Evolutionary conservation across 306 rosid species (phyloP), one percentile per base, ranked within the genome.

Genomic region (Vigna hirtella): DNA sequence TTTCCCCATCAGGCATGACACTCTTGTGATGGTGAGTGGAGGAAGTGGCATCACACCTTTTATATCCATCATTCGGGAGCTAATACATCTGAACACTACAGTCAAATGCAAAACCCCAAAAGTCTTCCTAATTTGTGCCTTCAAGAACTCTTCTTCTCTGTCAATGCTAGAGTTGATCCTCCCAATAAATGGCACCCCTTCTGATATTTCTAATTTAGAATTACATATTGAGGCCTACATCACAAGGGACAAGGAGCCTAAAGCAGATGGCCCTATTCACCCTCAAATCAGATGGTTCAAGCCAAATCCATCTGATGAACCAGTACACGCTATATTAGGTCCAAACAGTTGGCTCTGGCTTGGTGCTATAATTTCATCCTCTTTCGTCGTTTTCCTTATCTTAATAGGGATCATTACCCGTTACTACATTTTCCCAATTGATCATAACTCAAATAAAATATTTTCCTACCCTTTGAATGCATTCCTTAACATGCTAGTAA

Each of bases 21-120:
- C 79, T 1, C 90, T 93, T 52, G 86, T 88, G 64, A 77, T 93
- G 91, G 86, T 93, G 66, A 81, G 91, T 63, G 95, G 94, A 86
- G 97, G 98, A 80, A 91, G 97, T 62, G 98, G 94, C 5, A 89
- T 93, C 30, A 93, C 98, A 56, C 97, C 97, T 1, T 93, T 91
- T 78, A 76, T 93, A 76, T 93, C 98, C 45, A 87, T 93, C 66
- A 84, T 88, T 81, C 63, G 88, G 34, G 94, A 91, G 75, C 76
- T 93, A 12, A 78, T 91, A 62, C 81, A 72, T 69, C 8, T 72
- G 20, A 70, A 53, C 76, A 72, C 76, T 11, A 24, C 73, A 15
- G 57, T 67, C 55, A 86, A 84, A 72, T 82, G 47, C 81, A 83
- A 63, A 51, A 86, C 81, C 70, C 98, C 96, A 20, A 85, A 82